A percentile compares a stretch with the other conserved stretches of the same genome.
Evolutionary conservation across 2,329 filamentous ascomycete genomes (phyloP).

Genomic region (Fusarium mexicanum): DNA sequence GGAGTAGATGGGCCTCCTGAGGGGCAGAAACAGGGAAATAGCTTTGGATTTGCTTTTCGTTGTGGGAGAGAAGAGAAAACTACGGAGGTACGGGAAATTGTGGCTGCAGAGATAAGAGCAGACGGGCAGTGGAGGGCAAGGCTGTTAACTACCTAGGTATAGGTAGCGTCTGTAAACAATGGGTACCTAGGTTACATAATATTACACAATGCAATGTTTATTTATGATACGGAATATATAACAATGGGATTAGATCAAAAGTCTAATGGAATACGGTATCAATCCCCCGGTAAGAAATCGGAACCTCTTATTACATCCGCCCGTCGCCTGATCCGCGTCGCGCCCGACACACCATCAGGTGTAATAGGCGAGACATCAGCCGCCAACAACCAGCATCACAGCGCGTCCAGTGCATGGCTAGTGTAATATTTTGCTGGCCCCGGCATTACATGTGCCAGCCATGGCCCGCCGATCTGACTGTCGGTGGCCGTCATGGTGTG

Average conservation of each 20-base stretch:
- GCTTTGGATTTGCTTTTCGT: background rate
- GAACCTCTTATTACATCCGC: background rate
- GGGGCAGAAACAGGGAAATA: background rate
- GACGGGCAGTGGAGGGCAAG: background rate
- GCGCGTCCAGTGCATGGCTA: background rate
- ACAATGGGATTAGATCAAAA: background rate
- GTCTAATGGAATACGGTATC: background rate
- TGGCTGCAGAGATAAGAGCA: background rate
- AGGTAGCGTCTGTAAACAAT: background rate
- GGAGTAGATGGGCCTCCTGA: background rate
- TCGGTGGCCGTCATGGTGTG: background rate
- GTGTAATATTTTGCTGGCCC: background rate
- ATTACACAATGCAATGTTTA: background rate
- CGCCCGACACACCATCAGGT: background rate
- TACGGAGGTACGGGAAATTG: background rate
- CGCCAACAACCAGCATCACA: background rate
- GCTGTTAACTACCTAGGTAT: no score
- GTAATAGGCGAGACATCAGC: background rate
- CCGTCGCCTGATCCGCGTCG: background rate
- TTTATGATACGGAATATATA: background rate
- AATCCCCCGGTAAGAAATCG: background rate
- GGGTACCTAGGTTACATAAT: background rate
- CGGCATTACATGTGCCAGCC: background rate
- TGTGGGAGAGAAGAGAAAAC: constrained; percentile 3
- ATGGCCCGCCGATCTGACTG: background rate